Evolutionary conservation across 768 basidiomycete genomes (phyloP).

Genomic region (Grammothele lineata): DNA sequence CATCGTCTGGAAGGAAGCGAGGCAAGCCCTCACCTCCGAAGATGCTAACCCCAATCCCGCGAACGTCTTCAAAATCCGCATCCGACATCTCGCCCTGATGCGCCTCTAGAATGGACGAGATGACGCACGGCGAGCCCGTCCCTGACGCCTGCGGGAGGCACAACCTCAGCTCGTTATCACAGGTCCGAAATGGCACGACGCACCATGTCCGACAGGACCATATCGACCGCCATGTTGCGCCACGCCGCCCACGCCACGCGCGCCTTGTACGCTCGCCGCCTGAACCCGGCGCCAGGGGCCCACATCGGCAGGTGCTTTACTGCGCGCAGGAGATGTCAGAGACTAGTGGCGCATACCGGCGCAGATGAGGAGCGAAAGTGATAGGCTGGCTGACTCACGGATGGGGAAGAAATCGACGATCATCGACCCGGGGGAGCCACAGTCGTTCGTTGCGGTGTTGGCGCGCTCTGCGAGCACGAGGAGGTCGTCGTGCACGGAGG

Average conservation of each 20-base stretch:
- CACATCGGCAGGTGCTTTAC: constrained; percentile 26
- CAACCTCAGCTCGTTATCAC: too few species aligned
- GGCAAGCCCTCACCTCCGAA: too few species aligned
- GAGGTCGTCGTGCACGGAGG: constrained; percentile 23
- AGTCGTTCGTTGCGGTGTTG: constrained; percentile 5
- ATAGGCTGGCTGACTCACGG: constrained; percentile 7
- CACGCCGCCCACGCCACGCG: constrained; percentile 9
- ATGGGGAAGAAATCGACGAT: constrained; percentile 22
- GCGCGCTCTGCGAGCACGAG: constrained; percentile 18
- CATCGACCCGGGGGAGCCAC: constrained; percentile 15
- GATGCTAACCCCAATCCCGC: too few species aligned
- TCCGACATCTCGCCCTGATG: too few species aligned
- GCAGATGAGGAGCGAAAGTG: neutral
- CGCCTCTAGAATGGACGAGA: too few species aligned
- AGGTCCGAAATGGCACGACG: too few species aligned
- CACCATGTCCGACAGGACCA: neutral
- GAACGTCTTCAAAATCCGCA: too few species aligned
- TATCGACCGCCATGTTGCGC: constrained; percentile 17
- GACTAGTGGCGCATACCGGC: neutral
- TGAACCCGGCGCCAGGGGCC: constrained; percentile 31
- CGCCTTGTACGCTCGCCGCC: constrained; percentile 15
- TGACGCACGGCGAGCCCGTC: too few species aligned
- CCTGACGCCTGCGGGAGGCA: too few species aligned
- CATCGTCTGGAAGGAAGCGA: too few species aligned
- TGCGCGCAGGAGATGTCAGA: constrained; percentile 2